Conservation (phyloP, 768 basidiomycete genomes). For the Brasilioporus rufonigricans region DNA sequence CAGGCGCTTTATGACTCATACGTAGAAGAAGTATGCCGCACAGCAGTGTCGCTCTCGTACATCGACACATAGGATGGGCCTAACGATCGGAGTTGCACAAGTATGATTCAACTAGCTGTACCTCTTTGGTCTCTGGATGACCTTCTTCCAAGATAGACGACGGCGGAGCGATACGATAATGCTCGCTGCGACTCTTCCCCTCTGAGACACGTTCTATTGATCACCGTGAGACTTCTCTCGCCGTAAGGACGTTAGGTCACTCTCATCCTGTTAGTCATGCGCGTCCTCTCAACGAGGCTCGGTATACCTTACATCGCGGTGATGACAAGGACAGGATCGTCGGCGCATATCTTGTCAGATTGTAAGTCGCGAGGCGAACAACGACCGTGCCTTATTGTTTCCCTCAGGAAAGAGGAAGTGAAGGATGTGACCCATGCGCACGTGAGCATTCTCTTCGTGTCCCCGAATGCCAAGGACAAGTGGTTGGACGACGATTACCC, state of each 20-base stretch:
- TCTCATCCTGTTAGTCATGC: not conserved
- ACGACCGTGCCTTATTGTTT: not conserved
- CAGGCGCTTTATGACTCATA: too few species aligned
- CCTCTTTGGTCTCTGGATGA: not conserved
- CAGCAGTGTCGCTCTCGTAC: not conserved
- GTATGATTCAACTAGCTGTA: not conserved
- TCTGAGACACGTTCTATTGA: not conserved
- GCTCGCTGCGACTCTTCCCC: not conserved
- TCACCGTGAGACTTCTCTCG: not conserved
- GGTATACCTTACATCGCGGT: constrained; percentile 4
- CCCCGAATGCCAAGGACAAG: constrained; percentile 7
- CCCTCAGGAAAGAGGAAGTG: constrained; percentile 6
- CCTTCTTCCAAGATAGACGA: constrained; percentile 1
- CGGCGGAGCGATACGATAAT: not conserved
- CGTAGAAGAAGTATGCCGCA: not conserved
- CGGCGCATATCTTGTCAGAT: constrained; percentile 7
- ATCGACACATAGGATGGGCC: not conserved
- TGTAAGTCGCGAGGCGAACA: not conserved
- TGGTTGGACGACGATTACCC: constrained; percentile 1
- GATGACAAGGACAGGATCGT: constrained; percentile 1
- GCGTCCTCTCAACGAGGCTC: not conserved
- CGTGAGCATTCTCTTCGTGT: constrained; percentile 4
- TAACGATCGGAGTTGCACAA: not conserved
- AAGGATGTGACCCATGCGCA: constrained; percentile 5
- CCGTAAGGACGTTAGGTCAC: not conserved